A percentile compares a stretch with the other conserved stretches of the same genome.
Conservation (phyloP, 2,329 filamentous ascomycete species). For the Penicillium rolfsii region DNA sequence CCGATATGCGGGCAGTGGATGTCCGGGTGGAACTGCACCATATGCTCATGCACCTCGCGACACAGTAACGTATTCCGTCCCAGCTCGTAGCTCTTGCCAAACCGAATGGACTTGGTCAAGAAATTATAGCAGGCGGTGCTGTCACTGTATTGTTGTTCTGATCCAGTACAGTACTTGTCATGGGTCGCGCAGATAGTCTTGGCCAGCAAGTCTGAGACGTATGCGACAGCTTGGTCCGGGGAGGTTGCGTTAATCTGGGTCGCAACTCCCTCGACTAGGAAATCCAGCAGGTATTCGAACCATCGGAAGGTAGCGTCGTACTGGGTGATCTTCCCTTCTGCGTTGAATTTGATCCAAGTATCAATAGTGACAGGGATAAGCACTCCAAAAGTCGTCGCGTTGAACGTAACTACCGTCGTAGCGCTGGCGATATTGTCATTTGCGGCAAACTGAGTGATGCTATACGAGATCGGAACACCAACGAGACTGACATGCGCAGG, state of each 20-base stretch:
- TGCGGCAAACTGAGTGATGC: slow-evolving; percentile 32
- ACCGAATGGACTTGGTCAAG: slow-evolving; percentile 26
- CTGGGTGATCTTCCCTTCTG: slow-evolving; percentile 28
- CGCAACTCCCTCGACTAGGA: slow-evolving; percentile 18
- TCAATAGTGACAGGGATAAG: slow-evolving; percentile 32
- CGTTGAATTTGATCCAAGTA: slow-evolving; percentile 32
- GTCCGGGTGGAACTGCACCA: slow-evolving; percentile 32
- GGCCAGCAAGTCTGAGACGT: slow-evolving; percentile 25
- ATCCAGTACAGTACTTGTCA: slow-evolving; percentile 24
- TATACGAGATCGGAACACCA: slow-evolving; percentile 30
- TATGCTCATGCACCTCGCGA: slow-evolving; percentile 35
- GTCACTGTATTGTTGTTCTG: slow-evolving; percentile 28
- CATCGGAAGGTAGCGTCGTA: slow-evolving; percentile 34
- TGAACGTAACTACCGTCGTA: slow-evolving; percentile 32
- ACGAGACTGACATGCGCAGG: slow-evolving; percentile 25
- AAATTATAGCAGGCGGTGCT: slow-evolving; percentile 24
- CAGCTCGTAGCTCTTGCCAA: slow-evolving; percentile 32
- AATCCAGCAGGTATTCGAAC: slow-evolving; percentile 31
- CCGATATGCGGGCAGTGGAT: slow-evolving; percentile 36
- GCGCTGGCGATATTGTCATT: slow-evolving; percentile 29
- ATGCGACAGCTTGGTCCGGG: slow-evolving; percentile 15
- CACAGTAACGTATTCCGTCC: slow-evolving; percentile 34
- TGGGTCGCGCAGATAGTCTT: slow-evolving; percentile 28
- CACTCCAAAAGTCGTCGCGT: slow-evolving; percentile 29
- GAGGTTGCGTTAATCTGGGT: slow-evolving; percentile 25